Evolutionary conservation across 306 rosid species (phyloP), one percentile per base, ranked within the genome.

Genomic region (Cyamopsis tetragonoloba): DNA sequence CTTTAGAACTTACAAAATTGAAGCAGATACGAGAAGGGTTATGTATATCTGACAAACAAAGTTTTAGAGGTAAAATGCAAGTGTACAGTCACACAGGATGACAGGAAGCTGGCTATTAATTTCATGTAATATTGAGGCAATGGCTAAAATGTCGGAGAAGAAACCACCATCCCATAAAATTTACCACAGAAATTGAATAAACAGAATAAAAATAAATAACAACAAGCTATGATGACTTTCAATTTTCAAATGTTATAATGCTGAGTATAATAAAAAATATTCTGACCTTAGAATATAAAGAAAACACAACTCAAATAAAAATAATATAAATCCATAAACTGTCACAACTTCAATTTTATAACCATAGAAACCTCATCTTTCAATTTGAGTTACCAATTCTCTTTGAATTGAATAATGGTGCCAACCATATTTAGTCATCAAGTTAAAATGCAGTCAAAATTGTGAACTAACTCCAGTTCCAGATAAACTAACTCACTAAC

Each of bases 61-160:
- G 34, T 14, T 20, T 23, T n/a, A 48, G 22, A 34, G 37, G 37
- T 7, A 64, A 13, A 31, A 48, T 49, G 19, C 28, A 67, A 11
- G 10, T n/a, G n/a, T n/a, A n/a, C n/a, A n/a, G n/a, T n/a, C n/a
- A n/a, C n/a, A n/a, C n/a, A n/a, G n/a, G n/a, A n/a, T 28, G 55
- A 53, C 8, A 10, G 42, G 10, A 73, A 53, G 30, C 17, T 10
- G n/a, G 7, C 43, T 7, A 59, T 11, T 42, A 27, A 5, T 35
- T 57, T 22, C 60, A 47, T 57, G 34, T 66, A 66, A 9, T 8
- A 47, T 49, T 22, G 37, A 26, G 30, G 37, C 63, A 58, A 75
- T 47, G 51, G 14, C 35, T 47, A 75, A 48, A 37, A 27, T 66
- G 48, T 35, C 58, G 35, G 60, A 68, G 34, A 60, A 68, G 43